These are phyloP conservation scores for Metarhizium rileyi DNA, from an alignment of 2,329 filamentous ascomycete genomes.

Conservation along the genomic window DNA sequence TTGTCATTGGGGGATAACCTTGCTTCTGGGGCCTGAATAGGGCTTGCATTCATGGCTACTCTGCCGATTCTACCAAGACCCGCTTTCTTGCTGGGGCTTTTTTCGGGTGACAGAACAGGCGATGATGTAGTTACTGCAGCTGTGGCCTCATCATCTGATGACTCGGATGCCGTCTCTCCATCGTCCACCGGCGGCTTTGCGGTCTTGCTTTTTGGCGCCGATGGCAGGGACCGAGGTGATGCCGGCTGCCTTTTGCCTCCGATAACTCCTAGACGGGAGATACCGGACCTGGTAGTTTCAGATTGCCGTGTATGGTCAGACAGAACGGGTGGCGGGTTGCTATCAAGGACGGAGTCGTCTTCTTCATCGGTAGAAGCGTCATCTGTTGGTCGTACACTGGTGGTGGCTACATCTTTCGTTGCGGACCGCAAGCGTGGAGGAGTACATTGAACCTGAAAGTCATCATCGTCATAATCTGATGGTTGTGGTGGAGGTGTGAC, in stretches of 20 bases:
- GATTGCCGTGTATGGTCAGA: conserved; percentile 10
- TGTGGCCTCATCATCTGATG: conserved; percentile 21
- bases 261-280: conserved; percentile 25
- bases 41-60: conserved; percentile 12
- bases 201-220: conserved; percentile 4
- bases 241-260: conserved; percentile 22
- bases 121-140: conserved; percentile 13
- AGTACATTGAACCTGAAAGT: conserved; percentile 42
- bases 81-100: conserved; percentile 16
- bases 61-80: conserved; percentile 34
- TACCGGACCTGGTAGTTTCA: conserved; percentile 11
- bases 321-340: conserved; percentile 10
- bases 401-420: conserved; percentile 12
- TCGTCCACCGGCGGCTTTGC: conserved; percentile 13
- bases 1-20: background rate
- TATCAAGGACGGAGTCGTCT: conserved; percentile 13
- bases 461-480: conserved; percentile 31
- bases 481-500: conserved; percentile 1
- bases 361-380: conserved; percentile 25
- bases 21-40: conserved; percentile 2
- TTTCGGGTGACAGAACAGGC: conserved; percentile 15
- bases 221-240: conserved; percentile 13
- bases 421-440: conserved; percentile 28
- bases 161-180: conserved; percentile 35
- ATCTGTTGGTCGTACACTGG: conserved; percentile 11